A percentile compares a stretch with the other conserved stretches of the same genome.
Evolutionary conservation across 495 filamentous ascomycete species (phyloP).

Genomic region (Neurospora sp.): DNA sequence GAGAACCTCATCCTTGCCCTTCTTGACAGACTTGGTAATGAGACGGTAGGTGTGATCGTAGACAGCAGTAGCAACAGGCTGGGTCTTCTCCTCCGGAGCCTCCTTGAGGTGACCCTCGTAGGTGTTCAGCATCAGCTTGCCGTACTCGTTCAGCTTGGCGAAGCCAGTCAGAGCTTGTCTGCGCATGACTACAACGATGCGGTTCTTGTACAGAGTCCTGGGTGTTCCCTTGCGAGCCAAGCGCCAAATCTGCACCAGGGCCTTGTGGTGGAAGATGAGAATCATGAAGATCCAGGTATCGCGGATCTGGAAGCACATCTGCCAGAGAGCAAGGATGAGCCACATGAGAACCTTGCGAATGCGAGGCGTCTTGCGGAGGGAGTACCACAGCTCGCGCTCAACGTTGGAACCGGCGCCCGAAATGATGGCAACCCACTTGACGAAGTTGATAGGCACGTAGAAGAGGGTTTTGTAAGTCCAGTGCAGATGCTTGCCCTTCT

Average conservation of each 20-base stretch:
- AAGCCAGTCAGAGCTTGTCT: constrained; percentile 15
- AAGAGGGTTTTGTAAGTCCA: not conserved
- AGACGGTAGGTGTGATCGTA: constrained; percentile 16
- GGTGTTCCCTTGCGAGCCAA: constrained; percentile 13
- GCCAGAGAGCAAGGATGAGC: constrained; percentile 8
- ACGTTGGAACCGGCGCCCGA: constrained; percentile 12
- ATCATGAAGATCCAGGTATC: constrained; percentile 13
- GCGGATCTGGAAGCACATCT: constrained; percentile 6
- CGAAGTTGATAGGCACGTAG: constrained; percentile 1
- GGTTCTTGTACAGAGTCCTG: constrained; percentile 8
- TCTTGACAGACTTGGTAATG: constrained; percentile 1
- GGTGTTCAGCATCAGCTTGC: constrained; percentile 4
- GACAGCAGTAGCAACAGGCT: constrained; percentile 4
- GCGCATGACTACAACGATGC: constrained; percentile 10
- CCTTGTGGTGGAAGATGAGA: constrained; percentile 13
- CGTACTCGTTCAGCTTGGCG: not conserved
- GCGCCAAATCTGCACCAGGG: constrained; percentile 12
- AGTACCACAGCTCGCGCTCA: constrained; percentile 20
- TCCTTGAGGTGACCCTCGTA: constrained; percentile 2
- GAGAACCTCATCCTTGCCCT: not conserved
- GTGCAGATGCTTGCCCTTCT: not conserved
- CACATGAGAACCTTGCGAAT: constrained; percentile 1
- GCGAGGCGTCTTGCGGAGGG: constrained; percentile 3
- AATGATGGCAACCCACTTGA: constrained; percentile 18
- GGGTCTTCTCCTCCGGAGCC: not conserved